Evolutionary conservation across 768 basidiomycete genomes (phyloP).

Genomic region (Phanerodontia chrysosporium): DNA sequence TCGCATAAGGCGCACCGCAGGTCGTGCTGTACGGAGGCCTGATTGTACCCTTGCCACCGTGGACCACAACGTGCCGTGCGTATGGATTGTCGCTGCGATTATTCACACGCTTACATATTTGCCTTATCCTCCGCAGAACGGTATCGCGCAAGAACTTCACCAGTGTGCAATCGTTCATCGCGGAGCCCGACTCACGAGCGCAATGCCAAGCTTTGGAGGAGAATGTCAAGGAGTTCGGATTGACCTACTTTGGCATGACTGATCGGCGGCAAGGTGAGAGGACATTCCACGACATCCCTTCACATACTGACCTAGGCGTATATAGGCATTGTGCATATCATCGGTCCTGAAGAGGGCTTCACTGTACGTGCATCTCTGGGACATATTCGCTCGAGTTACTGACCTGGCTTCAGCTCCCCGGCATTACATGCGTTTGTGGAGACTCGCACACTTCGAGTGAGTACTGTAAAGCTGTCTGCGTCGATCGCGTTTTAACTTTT

Average conservation of each 20-base stretch:
- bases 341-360: slow-evolving; percentile 65
- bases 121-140: slow-evolving; percentile 32
- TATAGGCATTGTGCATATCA: slow-evolving; percentile 52
- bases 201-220: slow-evolving; percentile 59
- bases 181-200: slow-evolving; percentile 52
- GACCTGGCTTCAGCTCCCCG: slow-evolving; percentile 31
- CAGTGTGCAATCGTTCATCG: slow-evolving; percentile 45
- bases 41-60: slow-evolving; percentile 63
- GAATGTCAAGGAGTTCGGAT: slow-evolving; percentile 61
- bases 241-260: slow-evolving; percentile 67
- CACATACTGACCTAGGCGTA: neutral
- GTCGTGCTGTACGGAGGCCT: slow-evolving; percentile 53
- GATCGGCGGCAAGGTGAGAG: slow-evolving; percentile 55
- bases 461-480: slow-evolving; percentile 13
- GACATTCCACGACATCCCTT: neutral
- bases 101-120: neutral
- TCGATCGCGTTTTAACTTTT: neutral
- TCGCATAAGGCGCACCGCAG: slow-evolving; percentile 39
- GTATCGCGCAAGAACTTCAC: slow-evolving; percentile 48
- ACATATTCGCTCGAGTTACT: neutral
- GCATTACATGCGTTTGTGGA: slow-evolving; percentile 53
- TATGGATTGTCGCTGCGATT: slow-evolving; percentile 7
- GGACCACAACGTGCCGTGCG: slow-evolving; percentile 56
- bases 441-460: slow-evolving; percentile 63
- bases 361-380: slow-evolving; percentile 32